Conservation (phyloP, 768 basidiomycete species). For the Trametes villosa region DNA sequence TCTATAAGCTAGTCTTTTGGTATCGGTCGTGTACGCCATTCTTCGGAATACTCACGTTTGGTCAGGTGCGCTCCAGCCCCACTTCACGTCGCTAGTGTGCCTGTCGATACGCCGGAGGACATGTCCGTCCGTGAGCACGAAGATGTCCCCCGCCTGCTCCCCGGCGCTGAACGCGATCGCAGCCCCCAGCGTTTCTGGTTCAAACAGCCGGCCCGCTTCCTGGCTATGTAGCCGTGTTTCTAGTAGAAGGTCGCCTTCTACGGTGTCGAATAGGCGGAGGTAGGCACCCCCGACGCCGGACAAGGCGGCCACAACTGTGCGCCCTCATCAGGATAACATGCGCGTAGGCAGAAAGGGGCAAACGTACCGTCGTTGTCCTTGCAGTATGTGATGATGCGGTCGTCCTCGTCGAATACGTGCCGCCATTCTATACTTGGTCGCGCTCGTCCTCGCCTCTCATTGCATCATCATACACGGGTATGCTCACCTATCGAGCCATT, state of each 20-base stretch:
- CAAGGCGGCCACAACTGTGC: slow-evolving; percentile 65
- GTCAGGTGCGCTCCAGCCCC: slow-evolving; percentile 77
- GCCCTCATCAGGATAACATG: no score
- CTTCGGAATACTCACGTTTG: slow-evolving; percentile 67
- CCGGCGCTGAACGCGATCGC: slow-evolving; percentile 49
- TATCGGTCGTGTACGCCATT: no score
- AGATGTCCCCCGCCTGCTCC: slow-evolving; percentile 42
- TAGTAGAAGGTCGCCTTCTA: slow-evolving; percentile 64
- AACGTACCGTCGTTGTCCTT: slow-evolving; percentile 59
- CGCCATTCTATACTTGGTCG: slow-evolving; percentile 67
- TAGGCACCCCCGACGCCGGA: slow-evolving; percentile 77
- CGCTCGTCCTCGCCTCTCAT: background rate
- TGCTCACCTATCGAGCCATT: slow-evolving; percentile 74
- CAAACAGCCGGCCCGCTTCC: slow-evolving; percentile 46
- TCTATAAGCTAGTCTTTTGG: no score
- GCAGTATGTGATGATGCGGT: slow-evolving; percentile 69
- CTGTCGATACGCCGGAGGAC: slow-evolving; percentile 56
- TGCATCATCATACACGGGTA: no score
- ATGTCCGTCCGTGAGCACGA: slow-evolving; percentile 64
- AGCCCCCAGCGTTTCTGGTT: slow-evolving; percentile 61
- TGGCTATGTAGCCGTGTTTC: slow-evolving; percentile 66
- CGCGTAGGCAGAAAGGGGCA: no score
- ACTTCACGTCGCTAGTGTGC: slow-evolving; percentile 56
- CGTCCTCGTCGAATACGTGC: slow-evolving; percentile 70
- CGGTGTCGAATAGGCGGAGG: slow-evolving; percentile 67